Conservation (phyloP, 2,329 filamentous ascomycete genomes). For the Fusarium sarcochroum region DNA sequence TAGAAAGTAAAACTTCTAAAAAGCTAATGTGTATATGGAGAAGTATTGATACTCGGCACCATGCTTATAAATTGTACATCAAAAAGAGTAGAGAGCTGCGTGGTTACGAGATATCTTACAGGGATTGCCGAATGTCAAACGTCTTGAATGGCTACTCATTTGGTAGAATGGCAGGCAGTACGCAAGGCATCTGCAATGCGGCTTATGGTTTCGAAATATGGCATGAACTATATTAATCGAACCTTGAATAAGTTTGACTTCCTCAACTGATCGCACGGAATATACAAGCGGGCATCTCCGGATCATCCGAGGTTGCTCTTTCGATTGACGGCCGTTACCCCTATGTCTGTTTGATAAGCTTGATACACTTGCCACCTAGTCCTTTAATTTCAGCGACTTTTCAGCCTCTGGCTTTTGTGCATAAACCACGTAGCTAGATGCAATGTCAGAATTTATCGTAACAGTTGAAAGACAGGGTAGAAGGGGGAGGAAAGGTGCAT, state of each 20-base stretch:
- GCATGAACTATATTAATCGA: too few species aligned
- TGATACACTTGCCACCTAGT: too few species aligned
- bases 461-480: rapidly evolving
- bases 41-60: background rate
- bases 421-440: conserved; percentile 30
- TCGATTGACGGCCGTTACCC: too few species aligned
- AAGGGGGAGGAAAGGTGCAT: too few species aligned
- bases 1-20: background rate
- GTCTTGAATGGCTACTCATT: background rate
- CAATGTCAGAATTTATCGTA: background rate
- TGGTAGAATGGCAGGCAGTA: background rate
- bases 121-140: background rate
- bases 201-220: too few species aligned
- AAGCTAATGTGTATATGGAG: too few species aligned
- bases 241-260: too few species aligned
- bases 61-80: background rate
- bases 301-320: too few species aligned
- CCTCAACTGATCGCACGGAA: too few species aligned
- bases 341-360: too few species aligned
- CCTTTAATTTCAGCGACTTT: background rate
- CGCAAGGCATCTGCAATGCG: too few species aligned
- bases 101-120: background rate
- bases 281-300: too few species aligned
- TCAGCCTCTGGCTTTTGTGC: conserved; percentile 18
- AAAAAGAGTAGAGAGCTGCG: background rate